Conservation (phyloP, 2,329 filamentous ascomycete species). For the Fusarium sulawesiense region DNA sequence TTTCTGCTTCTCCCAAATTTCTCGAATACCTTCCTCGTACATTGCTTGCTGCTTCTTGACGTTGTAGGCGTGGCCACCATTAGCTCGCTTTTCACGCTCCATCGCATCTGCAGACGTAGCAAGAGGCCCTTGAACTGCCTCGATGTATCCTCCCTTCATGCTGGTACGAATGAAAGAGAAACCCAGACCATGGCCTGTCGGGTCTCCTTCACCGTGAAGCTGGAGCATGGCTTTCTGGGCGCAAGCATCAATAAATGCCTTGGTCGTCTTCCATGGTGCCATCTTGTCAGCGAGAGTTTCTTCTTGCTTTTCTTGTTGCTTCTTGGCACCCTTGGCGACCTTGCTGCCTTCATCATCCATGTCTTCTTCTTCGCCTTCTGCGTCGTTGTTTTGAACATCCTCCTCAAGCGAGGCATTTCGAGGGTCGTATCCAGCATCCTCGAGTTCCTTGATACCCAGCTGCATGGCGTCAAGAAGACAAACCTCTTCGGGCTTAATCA, state of each 20-base stretch:
- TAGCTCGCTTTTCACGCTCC: conserved; percentile 86
- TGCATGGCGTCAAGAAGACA: conserved; percentile 97
- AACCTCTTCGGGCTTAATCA: conserved; percentile 96
- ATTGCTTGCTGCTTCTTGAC: conserved; percentile 93
- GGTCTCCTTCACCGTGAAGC: conserved; percentile 93
- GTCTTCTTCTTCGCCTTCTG: conserved; percentile 68
- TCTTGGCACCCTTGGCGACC: conserved; percentile 56
- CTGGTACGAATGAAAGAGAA: conserved; percentile 98
- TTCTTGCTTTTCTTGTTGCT: conserved; percentile 62
- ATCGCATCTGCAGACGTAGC: conserved; percentile 84
- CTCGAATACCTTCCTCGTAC: conserved; percentile 90
- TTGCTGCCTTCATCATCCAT: conserved; percentile 58
- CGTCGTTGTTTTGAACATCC: conserved; percentile 70
- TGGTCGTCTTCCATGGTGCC: conserved; percentile 95
- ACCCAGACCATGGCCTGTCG: conserved; percentile 90
- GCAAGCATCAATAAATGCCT: conserved; percentile 94
- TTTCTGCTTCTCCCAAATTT: conserved; percentile 93
- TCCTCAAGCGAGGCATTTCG: conserved; percentile 72
- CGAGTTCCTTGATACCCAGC: conserved; percentile 88
- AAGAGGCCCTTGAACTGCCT: conserved; percentile 76
- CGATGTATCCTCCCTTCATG: conserved; percentile 97
- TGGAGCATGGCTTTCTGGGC: conserved; percentile 97
- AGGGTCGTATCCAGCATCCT: conserved; percentile 87
- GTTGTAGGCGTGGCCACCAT: conserved; percentile 96
- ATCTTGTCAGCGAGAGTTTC: conserved; percentile 88